A percentile compares a stretch with the other conserved stretches of the same genome.
phyloP scores from a whole-genome alignment of 257 asterid species.

The Penstemon davidsonii region DNA sequence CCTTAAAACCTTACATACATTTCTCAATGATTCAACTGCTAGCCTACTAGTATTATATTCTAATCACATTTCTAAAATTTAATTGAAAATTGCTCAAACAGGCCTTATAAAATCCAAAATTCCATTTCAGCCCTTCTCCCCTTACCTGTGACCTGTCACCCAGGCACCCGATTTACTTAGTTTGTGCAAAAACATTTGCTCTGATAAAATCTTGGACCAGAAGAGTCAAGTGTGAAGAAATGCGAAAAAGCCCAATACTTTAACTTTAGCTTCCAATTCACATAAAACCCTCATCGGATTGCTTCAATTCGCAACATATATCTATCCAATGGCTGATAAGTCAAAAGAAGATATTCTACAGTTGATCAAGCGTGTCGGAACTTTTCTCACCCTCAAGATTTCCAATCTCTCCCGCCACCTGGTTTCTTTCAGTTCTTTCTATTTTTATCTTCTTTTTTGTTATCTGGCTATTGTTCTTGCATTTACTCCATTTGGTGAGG shows the following conservation, averaged over 20 bases:
- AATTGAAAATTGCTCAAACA: no score
- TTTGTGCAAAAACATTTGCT: background rate
- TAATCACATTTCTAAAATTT: no score
- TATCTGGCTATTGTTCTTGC: background rate
- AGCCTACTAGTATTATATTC: no score
- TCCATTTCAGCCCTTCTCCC: background rate
- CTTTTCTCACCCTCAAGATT: constrained; percentile 64
- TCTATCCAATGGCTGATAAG: constrained; percentile 52
- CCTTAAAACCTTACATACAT: no score
- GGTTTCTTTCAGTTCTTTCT: constrained; percentile 38
- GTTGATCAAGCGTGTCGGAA: constrained; percentile 75
- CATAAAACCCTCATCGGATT: background rate
- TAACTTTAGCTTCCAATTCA: background rate
- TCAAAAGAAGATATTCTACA: constrained; percentile 72
- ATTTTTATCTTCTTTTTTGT: constrained; percentile 7
- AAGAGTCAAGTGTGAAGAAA: no score
- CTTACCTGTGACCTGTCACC: background rate
- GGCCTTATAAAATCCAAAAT: no score
- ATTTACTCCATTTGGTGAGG: background rate
- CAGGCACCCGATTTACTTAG: background rate
- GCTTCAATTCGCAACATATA: background rate
- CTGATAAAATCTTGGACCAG: background rate
- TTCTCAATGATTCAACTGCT: no score
- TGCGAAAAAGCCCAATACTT: no score
- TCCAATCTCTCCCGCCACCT: constrained; percentile 60